Percentiles rank a stretch among this genome's conserved stretches.
These are phyloP conservation scores for Paramecium tetraurelia DNA, from an alignment of 73 alveolate genomes.

Conservation along the genomic window DNA sequence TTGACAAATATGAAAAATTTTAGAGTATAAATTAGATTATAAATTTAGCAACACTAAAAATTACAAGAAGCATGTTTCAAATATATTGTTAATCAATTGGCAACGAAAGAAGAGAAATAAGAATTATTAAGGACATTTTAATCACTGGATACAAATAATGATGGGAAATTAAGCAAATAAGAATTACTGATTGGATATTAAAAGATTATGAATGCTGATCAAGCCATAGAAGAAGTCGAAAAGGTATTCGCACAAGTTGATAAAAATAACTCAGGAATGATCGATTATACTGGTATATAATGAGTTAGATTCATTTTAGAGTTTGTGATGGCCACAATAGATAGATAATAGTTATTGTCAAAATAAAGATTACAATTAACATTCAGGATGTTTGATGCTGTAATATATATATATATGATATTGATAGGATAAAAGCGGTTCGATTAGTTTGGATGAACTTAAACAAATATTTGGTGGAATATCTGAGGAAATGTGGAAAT, in stretches of 20 bases:
- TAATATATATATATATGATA: not conserved
- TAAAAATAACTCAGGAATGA: conserved; percentile 64
- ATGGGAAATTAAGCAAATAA: conserved; percentile 74
- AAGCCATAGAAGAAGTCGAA: conserved; percentile 57
- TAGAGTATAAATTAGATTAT: conserved; percentile 39
- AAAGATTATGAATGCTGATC: conserved; percentile 32
- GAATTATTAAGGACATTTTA: conserved; percentile 70
- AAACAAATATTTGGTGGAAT: conserved; percentile 66
- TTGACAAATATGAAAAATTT: conserved; percentile 68
- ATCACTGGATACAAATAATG: conserved; percentile 68
- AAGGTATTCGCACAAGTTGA: conserved; percentile 54
- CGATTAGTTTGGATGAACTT: conserved; percentile 67
- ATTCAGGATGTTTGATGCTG: conserved; percentile 62
- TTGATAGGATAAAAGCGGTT: conserved; percentile 72
- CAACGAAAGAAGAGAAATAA: conserved; percentile 72
- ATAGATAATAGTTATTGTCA: conserved; percentile 37
- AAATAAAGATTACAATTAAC: conserved; percentile 61
- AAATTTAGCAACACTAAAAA: conserved; percentile 58
- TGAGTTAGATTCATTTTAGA: not conserved
- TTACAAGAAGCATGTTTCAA: conserved; percentile 74
- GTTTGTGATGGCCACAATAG: conserved; percentile 64
- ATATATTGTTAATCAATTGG: conserved; percentile 69
- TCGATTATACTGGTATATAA: conserved; percentile 62
- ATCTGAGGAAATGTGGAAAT: conserved; percentile 69
- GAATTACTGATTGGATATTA: conserved; percentile 70